Percentiles rank a stretch among this genome's conserved stretches.
Conservation (phyloP, 2,329 filamentous ascomycete genomes). For the Talaromyces atroroseus region DNA sequence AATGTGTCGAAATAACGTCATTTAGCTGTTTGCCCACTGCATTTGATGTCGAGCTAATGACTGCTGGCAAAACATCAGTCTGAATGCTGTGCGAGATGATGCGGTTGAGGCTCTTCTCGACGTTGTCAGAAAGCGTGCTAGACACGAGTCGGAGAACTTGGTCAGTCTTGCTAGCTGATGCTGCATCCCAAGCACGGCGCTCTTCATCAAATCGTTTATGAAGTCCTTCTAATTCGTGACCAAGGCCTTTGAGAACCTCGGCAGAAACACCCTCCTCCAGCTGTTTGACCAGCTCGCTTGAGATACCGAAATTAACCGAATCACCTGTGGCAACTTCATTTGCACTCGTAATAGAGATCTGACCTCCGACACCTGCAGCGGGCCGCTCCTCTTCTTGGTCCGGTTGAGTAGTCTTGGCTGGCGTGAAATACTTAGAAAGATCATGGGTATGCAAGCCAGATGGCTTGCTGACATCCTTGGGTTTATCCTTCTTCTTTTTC, state of each 20-base stretch:
- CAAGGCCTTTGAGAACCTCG: conserved; percentile 45
- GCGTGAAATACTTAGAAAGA: conserved; percentile 12
- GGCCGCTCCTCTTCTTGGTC: conserved; percentile 7
- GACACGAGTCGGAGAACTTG: conserved; percentile 64
- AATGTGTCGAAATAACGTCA: conserved; percentile 59
- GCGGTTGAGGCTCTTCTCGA: conserved; percentile 68
- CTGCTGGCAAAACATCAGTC: conserved; percentile 66
- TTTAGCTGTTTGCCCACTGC: conserved; percentile 68
- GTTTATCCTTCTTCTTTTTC: conserved; percentile 61
- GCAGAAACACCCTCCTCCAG: conserved; percentile 44
- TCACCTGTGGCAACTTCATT: conserved; percentile 13
- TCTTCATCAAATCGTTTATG: conserved; percentile 65
- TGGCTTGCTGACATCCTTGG: conserved; percentile 26
- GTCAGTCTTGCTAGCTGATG: conserved; percentile 61
- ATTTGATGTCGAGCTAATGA: conserved; percentile 62
- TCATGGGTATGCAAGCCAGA: conserved; percentile 13
- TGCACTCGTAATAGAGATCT: conserved; percentile 5
- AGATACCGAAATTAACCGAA: conserved; percentile 27
- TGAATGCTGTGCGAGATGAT: conserved; percentile 74
- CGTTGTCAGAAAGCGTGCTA: conserved; percentile 62
- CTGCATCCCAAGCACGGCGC: conserved; percentile 57
- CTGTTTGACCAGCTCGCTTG: conserved; percentile 56
- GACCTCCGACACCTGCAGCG: neutral
- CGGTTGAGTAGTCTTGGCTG: conserved; percentile 9
- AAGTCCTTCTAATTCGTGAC: conserved; percentile 50